Evolutionary conservation across 2,329 filamentous ascomycete genomes (phyloP).

Genomic region (Fusarium temperatum): DNA sequence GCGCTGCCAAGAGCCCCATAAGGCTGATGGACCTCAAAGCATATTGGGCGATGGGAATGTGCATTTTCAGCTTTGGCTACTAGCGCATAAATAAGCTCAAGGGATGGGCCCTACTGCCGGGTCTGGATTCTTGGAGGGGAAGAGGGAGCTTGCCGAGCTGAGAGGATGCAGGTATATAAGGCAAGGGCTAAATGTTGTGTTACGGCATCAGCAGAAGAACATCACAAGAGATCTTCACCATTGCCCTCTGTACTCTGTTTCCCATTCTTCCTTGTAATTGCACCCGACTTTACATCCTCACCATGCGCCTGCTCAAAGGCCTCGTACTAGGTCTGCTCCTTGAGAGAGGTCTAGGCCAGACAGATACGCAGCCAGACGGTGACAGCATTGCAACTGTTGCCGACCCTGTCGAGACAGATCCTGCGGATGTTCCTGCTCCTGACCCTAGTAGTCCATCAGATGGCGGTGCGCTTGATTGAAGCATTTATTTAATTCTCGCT

Average conservation of each 20-base stretch:
- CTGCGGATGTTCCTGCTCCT: not conserved
- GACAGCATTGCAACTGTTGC: not conserved
- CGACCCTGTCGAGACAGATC: not conserved
- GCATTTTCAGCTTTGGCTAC: slow-evolving; percentile 2
- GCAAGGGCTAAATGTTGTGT: not conserved
- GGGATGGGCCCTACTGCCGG: not conserved
- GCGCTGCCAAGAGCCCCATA: not conserved
- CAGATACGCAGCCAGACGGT: not conserved
- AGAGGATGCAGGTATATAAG: not conserved
- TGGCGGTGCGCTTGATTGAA: not conserved
- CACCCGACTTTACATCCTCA: fast-evolving
- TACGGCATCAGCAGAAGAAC: not conserved
- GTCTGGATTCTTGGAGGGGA: not conserved
- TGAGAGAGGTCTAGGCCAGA: not conserved
- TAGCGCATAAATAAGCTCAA: not conserved
- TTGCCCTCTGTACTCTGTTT: fast-evolving
- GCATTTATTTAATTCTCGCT: not conserved
- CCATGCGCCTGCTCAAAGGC: slow-evolving; percentile 2
- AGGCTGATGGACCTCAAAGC: slow-evolving; percentile 1
- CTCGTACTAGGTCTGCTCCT: not conserved
- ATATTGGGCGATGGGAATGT: not conserved
- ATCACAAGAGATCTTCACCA: not conserved
- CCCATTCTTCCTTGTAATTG: no score
- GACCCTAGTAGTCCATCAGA: not conserved
- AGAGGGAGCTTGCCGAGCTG: not conserved